These are phyloP conservation scores for Anthracocystis walkeri DNA, from an alignment of 1,284 basidiomycete species.

Conservation along the genomic window DNA sequence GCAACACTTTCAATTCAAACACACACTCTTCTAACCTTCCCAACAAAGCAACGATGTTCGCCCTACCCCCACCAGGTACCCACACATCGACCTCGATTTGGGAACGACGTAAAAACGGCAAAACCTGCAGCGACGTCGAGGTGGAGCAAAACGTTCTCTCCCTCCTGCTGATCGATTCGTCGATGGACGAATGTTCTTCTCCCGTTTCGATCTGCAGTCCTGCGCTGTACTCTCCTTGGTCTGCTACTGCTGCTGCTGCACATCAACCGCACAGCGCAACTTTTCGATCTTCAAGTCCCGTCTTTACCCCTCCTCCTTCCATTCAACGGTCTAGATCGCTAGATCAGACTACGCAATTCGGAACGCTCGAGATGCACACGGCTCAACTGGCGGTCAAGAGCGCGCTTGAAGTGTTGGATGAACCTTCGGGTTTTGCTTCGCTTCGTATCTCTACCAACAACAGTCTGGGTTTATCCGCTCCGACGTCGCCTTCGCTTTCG, in stretches of 20 bases:
- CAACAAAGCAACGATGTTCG: slow-evolving; percentile 16
- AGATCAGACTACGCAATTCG: slow-evolving; percentile 3
- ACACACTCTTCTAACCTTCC: neutral
- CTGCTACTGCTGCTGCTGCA: neutral
- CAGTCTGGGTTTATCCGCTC: slow-evolving; percentile 9
- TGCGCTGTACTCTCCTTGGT: slow-evolving; percentile 9
- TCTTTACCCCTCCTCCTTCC: neutral
- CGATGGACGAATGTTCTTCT: slow-evolving; percentile 18
- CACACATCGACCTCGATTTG: slow-evolving; percentile 32
- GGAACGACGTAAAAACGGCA: slow-evolving; percentile 39
- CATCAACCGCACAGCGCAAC: neutral
- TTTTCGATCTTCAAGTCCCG: neutral
- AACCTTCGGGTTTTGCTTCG: slow-evolving; percentile 14
- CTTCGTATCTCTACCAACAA: slow-evolving; percentile 19
- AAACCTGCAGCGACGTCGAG: slow-evolving; percentile 22
- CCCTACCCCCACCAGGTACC: slow-evolving; percentile 2
- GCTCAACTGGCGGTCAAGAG: slow-evolving; percentile 47
- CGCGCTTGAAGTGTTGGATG: slow-evolving; percentile 40
- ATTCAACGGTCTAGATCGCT: slow-evolving; percentile 20
- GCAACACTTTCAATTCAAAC: neutral
- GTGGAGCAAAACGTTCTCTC: slow-evolving; percentile 46
- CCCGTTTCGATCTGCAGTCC: slow-evolving; percentile 14
- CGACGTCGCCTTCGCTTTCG: slow-evolving; percentile 23
- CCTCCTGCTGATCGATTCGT: slow-evolving; percentile 35
- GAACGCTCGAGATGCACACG: slow-evolving; percentile 38